Evolutionary conservation across 352 stramenopile species (phyloP).

Genomic region (Pythium oligandrum): DNA sequence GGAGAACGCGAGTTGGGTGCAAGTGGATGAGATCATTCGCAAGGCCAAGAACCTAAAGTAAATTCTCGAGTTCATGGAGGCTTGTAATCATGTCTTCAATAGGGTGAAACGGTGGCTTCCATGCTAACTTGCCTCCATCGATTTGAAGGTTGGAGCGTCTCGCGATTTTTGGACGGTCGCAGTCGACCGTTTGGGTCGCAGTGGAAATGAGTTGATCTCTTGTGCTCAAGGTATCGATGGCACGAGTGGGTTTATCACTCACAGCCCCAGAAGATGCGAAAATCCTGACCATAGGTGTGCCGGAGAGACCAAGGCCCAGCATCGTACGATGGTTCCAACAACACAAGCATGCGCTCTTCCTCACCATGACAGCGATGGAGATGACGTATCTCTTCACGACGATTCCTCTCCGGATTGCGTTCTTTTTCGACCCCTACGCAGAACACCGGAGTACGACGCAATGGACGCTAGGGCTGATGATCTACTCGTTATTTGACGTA

Average conservation of each 20-base stretch:
- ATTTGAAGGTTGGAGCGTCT: no score
- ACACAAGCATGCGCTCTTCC: conserved; percentile 14
- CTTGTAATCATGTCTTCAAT: background rate
- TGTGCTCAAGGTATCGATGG: no score
- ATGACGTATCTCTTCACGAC: conserved; percentile 37
- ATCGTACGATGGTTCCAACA: conserved; percentile 10
- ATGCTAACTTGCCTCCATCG: no score
- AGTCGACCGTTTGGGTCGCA: no score
- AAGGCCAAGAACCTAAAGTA: conserved; percentile 40
- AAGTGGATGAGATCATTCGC: conserved; percentile 63
- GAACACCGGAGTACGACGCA: conserved; percentile 4
- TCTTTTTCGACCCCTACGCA: conserved; percentile 37
- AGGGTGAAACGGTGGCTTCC: no score
- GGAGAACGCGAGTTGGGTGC: conserved; percentile 56
- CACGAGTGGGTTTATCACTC: no score
- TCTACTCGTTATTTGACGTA: conserved; percentile 45
- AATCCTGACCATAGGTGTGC: no score
- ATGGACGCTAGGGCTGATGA: conserved; percentile 44
- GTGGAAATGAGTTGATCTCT: no score
- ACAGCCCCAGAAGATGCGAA: no score
- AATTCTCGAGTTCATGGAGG: no score
- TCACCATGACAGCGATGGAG: conserved; percentile 20
- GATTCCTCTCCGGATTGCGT: conserved; percentile 31
- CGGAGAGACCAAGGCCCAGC: background rate
- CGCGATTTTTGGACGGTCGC: no score